These are phyloP conservation scores for Ogataea thermomethanolica DNA, from an alignment of 805 yeast genomes.

Conservation along the genomic window DNA sequence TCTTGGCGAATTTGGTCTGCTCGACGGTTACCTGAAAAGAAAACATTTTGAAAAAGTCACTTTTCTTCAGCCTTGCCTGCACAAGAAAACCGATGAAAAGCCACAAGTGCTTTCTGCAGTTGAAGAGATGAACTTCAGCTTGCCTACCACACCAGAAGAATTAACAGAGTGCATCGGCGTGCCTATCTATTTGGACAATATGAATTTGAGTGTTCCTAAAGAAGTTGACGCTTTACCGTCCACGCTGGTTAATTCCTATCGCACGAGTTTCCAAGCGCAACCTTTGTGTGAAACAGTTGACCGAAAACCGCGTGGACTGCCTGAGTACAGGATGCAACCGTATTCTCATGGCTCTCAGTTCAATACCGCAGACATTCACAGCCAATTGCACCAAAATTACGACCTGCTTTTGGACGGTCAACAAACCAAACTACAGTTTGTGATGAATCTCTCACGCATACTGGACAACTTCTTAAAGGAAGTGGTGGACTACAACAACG, in stretches of 20 bases:
- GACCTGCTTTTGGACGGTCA: neutral
- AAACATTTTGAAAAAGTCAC: slow-evolving; percentile 1
- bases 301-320: neutral
- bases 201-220: slow-evolving; percentile 11
- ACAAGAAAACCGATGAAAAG: neutral
- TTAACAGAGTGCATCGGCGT: slow-evolving; percentile 17
- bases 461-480: slow-evolving; percentile 4
- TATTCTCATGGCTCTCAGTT: slow-evolving; percentile 1
- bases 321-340: slow-evolving; percentile 3
- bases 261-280: too few relatives aligned
- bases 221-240: slow-evolving; percentile 8
- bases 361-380: neutral
- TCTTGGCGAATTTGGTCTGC: slow-evolving; percentile 5
- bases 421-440: slow-evolving; percentile 5
- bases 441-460: slow-evolving; percentile 2
- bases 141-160: slow-evolving; percentile 24
- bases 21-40: neutral
- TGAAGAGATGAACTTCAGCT: neutral
- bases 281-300: too few relatives aligned
- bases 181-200: slow-evolving; percentile 12
- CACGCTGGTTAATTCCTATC: neutral
- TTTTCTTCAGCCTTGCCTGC: slow-evolving; percentile 3
- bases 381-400: slow-evolving; percentile 1
- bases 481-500: slow-evolving; percentile 1
- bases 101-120: neutral